Evolutionary conservation across 2,329 filamentous ascomycete species (phyloP).

Genomic region (Purpureocillium takamizusanense): DNA sequence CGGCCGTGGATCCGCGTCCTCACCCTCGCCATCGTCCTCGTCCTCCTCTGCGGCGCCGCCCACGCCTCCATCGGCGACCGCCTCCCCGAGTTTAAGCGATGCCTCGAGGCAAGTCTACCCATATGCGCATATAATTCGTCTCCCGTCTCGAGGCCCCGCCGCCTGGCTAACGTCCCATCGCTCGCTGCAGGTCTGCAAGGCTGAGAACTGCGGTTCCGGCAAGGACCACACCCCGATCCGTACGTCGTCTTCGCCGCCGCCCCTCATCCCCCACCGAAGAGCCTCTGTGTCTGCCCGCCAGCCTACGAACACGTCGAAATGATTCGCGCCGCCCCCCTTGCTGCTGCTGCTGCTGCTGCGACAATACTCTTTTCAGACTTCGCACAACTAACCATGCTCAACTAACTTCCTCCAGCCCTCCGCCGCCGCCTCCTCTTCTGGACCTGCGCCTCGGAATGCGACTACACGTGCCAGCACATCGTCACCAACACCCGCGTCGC

Average conservation of each 20-base stretch:
- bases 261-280: slow-evolving; percentile 3
- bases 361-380: too few species aligned
- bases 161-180: slow-evolving; percentile 6
- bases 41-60: slow-evolving; percentile 33
- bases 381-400: too few species aligned
- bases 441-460: slow-evolving; percentile 89
- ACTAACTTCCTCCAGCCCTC: too few species aligned
- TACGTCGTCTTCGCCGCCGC: slow-evolving; percentile 35
- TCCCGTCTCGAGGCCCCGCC: background rate
- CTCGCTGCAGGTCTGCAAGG: slow-evolving; percentile 59
- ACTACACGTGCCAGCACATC: slow-evolving; percentile 95
- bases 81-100: slow-evolving; percentile 79
- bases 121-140: background rate
- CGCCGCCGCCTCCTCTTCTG: slow-evolving; percentile 82
- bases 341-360: too few species aligned
- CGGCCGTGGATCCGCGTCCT: slow-evolving; percentile 20
- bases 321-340: too few species aligned
- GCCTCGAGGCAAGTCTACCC: slow-evolving; percentile 57
- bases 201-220: slow-evolving; percentile 67
- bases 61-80: slow-evolving; percentile 74
- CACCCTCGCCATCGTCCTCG: slow-evolving; percentile 23
- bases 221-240: slow-evolving; percentile 55
- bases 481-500: slow-evolving; percentile 65
- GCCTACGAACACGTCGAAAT: too few species aligned
- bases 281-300: background rate